A percentile compares a stretch with the other conserved stretches of the same genome.
Conservation (phyloP, 179 eudicot genomes). For the Corrigiola litoralis region DNA sequence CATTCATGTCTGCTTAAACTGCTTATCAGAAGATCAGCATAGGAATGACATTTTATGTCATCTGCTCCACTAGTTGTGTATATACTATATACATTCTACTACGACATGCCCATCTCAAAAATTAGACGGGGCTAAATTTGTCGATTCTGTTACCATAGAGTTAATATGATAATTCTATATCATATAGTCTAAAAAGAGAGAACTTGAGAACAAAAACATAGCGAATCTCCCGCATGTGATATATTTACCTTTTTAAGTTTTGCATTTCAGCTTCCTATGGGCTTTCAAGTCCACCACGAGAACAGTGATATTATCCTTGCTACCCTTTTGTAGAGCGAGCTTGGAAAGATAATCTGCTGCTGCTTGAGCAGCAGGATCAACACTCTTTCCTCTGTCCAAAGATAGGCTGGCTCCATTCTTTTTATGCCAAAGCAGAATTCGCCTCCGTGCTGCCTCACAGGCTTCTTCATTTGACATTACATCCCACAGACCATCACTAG, state of each 20-base stretch:
- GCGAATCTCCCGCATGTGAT: background rate
- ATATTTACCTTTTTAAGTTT: background rate
- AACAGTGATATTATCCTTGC: conserved; percentile 45
- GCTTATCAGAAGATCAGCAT: background rate
- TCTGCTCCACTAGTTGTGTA: background rate
- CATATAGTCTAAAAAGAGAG: background rate
- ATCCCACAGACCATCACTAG: conserved; percentile 83
- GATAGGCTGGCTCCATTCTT: too few species aligned
- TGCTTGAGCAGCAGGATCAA: too few species aligned
- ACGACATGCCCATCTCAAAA: background rate
- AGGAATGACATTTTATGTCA: background rate
- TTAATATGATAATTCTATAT: background rate
- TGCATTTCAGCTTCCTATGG: conserved; percentile 6
- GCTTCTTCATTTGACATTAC: conserved; percentile 60
- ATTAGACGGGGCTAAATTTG: background rate
- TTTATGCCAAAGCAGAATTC: too few species aligned
- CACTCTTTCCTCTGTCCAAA: too few species aligned
- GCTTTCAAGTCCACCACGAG: conserved; percentile 44
- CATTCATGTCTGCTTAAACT: background rate
- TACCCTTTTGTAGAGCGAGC: conserved; percentile 38
- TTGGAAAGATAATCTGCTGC: too few species aligned
- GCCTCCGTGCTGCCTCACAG: conserved; percentile 50
- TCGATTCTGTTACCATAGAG: background rate
- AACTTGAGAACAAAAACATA: background rate
- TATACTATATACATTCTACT: conserved; percentile 1